Evolutionary conservation across 164 flowering plant species (phyloP).

Genomic region (Protea cynaroides): DNA sequence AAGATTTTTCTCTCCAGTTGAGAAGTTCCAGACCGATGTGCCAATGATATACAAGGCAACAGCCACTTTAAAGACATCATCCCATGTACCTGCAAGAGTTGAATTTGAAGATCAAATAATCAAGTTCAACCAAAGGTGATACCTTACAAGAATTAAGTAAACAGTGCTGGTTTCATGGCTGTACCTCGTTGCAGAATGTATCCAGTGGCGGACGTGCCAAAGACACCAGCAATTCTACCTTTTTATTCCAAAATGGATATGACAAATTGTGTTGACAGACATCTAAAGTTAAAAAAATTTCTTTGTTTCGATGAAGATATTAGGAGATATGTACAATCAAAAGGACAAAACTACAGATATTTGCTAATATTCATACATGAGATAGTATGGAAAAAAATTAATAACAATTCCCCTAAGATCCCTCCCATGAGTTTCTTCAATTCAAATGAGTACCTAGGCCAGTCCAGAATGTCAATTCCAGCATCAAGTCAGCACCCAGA

Average conservation of each 20-base stretch:
- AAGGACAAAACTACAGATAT: too few relatives aligned
- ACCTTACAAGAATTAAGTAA: background rate
- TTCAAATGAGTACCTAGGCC: too few relatives aligned
- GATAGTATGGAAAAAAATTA: too few relatives aligned
- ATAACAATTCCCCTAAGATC: too few relatives aligned
- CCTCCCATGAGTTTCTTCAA: too few relatives aligned
- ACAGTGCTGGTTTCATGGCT: background rate
- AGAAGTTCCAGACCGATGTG: conserved; percentile 87
- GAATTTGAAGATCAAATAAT: conserved; percentile 3
- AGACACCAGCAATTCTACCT: conserved; percentile 95
- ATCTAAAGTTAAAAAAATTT: too few relatives aligned
- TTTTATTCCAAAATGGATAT: conserved; percentile 6
- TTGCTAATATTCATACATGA: too few relatives aligned
- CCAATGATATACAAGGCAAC: conserved; percentile 85
- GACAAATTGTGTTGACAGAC: background rate
- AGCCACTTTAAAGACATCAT: conserved; percentile 91
- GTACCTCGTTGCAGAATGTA: conserved; percentile 87
- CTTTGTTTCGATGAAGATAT: too few relatives aligned
- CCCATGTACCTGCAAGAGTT: conserved; percentile 78
- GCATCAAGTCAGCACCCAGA: too few relatives aligned
- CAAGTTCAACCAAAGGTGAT: background rate
- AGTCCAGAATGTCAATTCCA: too few relatives aligned
- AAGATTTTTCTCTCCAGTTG: conserved; percentile 92
- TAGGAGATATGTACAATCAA: too few relatives aligned
- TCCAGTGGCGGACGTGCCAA: conserved; percentile 97